Percentiles rank a stretch among this genome's conserved stretches.
These are phyloP conservation scores for Olyra latifolia DNA, from an alignment of 176 grass and related monocot genomes.

Conservation along the genomic window DNA sequence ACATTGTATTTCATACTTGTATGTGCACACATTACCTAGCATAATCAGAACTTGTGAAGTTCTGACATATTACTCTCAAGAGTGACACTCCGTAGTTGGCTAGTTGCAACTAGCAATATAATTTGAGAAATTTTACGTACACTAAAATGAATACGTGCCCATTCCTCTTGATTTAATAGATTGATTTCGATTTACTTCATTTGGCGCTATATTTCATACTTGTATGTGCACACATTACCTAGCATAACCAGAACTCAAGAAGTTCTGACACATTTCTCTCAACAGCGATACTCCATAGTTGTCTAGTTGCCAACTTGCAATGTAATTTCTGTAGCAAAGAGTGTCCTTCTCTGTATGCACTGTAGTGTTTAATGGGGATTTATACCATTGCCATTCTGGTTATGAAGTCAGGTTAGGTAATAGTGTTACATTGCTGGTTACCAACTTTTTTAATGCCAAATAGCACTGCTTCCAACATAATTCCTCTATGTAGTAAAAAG, in stretches of 20 bases:
- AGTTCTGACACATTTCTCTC: background rate
- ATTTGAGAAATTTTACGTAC: no score
- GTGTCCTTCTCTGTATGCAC: background rate
- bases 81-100: background rate
- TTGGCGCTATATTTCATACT: background rate
- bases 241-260: background rate
- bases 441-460: background rate
- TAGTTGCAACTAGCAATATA: no score
- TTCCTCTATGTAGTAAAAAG: background rate
- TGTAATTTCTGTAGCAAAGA: background rate
- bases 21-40: background rate
- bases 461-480: background rate
- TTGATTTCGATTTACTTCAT: background rate
- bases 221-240: background rate
- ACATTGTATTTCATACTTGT: background rate
- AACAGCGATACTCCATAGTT: background rate
- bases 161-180: no score
- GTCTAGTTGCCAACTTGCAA: no score
- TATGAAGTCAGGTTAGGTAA: background rate
- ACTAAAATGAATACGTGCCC: no score
- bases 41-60: background rate
- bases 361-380: background rate
- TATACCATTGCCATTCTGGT: background rate
- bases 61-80: background rate
- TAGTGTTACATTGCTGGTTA: background rate